A percentile compares a stretch with the other conserved stretches of the same genome.
Evolutionary conservation across 805 yeast species (phyloP).

Genomic region (Vanderwaltozyma polyspora): DNA sequence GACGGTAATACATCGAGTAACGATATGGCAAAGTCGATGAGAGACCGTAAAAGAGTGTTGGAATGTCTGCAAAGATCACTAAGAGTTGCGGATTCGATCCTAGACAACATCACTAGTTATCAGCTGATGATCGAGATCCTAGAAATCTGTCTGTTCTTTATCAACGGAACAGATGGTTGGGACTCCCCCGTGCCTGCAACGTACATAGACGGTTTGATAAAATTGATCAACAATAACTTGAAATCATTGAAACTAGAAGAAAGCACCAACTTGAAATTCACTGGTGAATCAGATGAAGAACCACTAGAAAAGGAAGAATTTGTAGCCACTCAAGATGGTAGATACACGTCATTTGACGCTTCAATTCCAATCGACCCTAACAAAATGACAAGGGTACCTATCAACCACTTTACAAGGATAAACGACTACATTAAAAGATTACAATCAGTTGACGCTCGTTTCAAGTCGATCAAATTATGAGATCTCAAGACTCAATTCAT

Average conservation of each 20-base stretch:
- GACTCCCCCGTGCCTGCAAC: slow-evolving; percentile 44
- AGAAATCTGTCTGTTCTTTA: slow-evolving; percentile 72
- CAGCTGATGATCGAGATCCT: slow-evolving; percentile 81
- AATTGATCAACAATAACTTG: slow-evolving; percentile 59
- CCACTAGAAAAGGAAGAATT: not conserved
- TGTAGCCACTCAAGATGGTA: not conserved
- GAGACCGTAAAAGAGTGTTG: slow-evolving; percentile 59
- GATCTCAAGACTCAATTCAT: too few relatives aligned
- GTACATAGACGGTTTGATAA: slow-evolving; percentile 79
- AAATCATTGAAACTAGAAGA: slow-evolving; percentile 27
- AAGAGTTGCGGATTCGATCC: slow-evolving; percentile 83
- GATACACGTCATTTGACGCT: too few relatives aligned
- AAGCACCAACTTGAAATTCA: not conserved
- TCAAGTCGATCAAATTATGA: too few relatives aligned
- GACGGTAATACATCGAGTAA: too few relatives aligned
- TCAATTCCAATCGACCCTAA: too few relatives aligned
- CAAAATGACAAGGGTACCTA: not conserved
- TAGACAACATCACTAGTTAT: slow-evolving; percentile 52
- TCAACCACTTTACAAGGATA: not conserved
- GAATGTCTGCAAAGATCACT: slow-evolving; percentile 82
- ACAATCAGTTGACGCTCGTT: too few relatives aligned
- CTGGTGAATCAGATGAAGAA: not conserved
- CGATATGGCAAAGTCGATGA: too few relatives aligned
- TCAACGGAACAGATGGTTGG: slow-evolving; percentile 26
- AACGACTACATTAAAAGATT: too few relatives aligned